A percentile compares a stretch with the other conserved stretches of the same genome.
Conservation (phyloP, 2,329 filamentous ascomycete genomes). For the Trichoderma guizhouense region DNA sequence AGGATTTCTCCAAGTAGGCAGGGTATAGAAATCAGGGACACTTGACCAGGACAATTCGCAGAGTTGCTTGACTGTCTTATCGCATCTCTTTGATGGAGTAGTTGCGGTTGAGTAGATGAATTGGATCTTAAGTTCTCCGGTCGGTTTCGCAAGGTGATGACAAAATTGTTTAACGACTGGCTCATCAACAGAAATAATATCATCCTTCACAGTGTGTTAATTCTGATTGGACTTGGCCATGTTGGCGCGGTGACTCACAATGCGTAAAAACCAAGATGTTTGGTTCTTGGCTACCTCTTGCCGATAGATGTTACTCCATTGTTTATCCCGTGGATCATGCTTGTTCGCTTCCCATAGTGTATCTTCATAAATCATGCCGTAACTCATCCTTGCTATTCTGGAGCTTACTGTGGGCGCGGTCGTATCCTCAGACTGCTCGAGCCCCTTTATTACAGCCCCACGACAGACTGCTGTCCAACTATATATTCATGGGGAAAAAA, state of each 20-base stretch:
- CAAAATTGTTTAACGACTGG: not conserved
- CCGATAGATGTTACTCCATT: slow-evolving; percentile 13
- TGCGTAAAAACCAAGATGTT: slow-evolving; percentile 31
- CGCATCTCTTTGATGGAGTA: slow-evolving; percentile 6
- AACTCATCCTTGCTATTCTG: slow-evolving; percentile 29
- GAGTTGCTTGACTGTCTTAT: slow-evolving; percentile 17
- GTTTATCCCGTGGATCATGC: slow-evolving; percentile 17
- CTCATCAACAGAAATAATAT: not conserved
- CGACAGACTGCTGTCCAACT: slow-evolving; percentile 37
- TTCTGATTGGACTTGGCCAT: fast-evolving
- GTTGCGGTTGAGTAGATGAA: slow-evolving; percentile 6
- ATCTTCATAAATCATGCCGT: not conserved
- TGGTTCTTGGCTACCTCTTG: slow-evolving; percentile 12
- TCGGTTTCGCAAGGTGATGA: slow-evolving; percentile 2
- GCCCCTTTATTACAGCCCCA: slow-evolving; percentile 30
- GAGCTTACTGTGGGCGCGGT: slow-evolving; percentile 10
- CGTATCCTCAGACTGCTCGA: slow-evolving; percentile 2
- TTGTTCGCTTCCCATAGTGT: not conserved
- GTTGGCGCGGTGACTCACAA: not conserved
- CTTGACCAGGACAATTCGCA: slow-evolving; percentile 13
- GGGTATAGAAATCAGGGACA: not conserved
- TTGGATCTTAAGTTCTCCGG: not conserved
- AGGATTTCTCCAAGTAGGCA: slow-evolving; percentile 10
- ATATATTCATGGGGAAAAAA: not conserved
- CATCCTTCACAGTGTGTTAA: not conserved